These are phyloP conservation scores for Lodderomyces beijingensis DNA, from an alignment of 1,139 yeast genomes.

Conservation along the genomic window DNA sequence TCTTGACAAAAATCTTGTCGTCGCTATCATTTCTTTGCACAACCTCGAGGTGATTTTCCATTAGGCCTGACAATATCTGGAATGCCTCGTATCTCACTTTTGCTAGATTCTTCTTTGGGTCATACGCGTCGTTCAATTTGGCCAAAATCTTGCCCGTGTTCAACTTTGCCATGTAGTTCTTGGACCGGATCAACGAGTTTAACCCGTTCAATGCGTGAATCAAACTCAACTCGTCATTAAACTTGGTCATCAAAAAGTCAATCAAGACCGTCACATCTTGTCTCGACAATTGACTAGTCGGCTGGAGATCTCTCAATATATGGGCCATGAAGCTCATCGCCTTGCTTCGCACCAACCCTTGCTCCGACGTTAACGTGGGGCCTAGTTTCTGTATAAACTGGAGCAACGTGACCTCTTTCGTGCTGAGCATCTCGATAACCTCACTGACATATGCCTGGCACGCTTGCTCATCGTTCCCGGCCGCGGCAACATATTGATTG, in stretches of 20 bases:
- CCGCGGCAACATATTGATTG: conserved; percentile 34
- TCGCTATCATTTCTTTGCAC: too few species aligned
- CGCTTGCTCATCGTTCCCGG: conserved; percentile 22
- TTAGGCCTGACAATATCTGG: conserved; percentile 36
- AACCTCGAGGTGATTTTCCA: conserved; percentile 6
- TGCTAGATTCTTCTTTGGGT: conserved; percentile 62
- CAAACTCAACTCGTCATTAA: conserved; percentile 60
- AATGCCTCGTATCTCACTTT: conserved; percentile 61
- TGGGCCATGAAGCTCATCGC: conserved; percentile 59
- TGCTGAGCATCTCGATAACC: conserved; percentile 21
- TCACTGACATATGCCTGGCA: conserved; percentile 19
- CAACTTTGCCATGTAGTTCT: conserved; percentile 32
- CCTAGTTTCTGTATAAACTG: conserved; percentile 37
- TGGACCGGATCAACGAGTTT: conserved; percentile 46
- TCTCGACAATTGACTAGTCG: conserved; percentile 29
- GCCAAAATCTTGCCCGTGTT: conserved; percentile 34
- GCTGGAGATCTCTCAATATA: conserved; percentile 37
- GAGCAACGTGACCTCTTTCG: conserved; percentile 25
- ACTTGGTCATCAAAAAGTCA: conserved; percentile 59
- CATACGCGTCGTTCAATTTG: conserved; percentile 43
- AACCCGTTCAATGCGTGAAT: conserved; percentile 55
- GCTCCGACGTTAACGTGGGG: conserved; percentile 61
- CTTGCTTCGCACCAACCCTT: conserved; percentile 44
- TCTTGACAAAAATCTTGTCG: conserved; percentile 43
- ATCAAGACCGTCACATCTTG: conserved; percentile 68